Conservation (phyloP, 352 stramenopile species). For the Pythium brachiatum region DNA sequence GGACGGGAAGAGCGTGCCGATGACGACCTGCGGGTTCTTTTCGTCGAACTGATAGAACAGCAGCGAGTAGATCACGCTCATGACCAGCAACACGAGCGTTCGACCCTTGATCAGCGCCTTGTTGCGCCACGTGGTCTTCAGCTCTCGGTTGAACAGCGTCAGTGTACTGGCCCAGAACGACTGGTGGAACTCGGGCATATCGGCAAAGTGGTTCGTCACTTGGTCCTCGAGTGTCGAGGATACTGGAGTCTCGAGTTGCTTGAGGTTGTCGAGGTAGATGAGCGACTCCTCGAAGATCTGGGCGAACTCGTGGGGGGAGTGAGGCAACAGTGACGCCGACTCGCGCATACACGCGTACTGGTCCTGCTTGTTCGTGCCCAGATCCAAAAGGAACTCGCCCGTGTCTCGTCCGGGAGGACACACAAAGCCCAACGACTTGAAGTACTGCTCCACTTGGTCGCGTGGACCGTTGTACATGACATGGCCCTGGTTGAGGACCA, state of each 20-base stretch:
- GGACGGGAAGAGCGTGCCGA: constrained; percentile 37
- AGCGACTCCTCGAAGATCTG: constrained; percentile 21
- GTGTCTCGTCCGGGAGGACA: constrained; percentile 70
- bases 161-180: constrained; percentile 3
- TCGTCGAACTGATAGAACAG: constrained; percentile 26
- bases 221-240: constrained; percentile 55
- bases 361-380: constrained; percentile 21
- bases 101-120: constrained; percentile 25
- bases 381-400: constrained; percentile 89
- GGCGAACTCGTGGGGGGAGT: constrained; percentile 19
- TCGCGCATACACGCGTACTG: constrained; percentile 13
- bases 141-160: constrained; percentile 30
- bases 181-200: constrained; percentile 12
- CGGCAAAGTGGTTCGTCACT: constrained; percentile 28
- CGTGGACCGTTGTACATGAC: constrained; percentile 86
- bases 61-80: constrained; percentile 22
- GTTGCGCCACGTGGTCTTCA: constrained; percentile 46
- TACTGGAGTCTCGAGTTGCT: no score
- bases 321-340: constrained; percentile 2
- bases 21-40: constrained; percentile 27
- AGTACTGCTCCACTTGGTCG: constrained; percentile 66
- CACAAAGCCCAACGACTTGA: constrained; percentile 64
- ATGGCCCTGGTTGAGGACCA: constrained; percentile 86
- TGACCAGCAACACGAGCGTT: constrained; percentile 28
- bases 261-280: no score